These are phyloP conservation scores for Litchi chinensis DNA, from an alignment of 345 rosid species.

Conservation along the genomic window DNA sequence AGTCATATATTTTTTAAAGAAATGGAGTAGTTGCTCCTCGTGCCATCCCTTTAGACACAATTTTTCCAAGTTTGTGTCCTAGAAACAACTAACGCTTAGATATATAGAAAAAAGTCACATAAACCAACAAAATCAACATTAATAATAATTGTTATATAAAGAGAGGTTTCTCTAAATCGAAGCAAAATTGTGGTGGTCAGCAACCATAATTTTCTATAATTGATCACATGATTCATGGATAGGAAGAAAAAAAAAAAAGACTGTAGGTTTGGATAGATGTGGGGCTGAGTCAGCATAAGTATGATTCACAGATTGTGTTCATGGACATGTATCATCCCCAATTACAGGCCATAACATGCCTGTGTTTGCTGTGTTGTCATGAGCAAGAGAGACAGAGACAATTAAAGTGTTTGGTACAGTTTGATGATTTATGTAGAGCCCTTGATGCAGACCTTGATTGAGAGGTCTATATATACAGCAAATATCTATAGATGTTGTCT, in stretches of 20 bases:
- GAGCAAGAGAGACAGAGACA: not conserved
- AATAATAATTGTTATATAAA: not conserved
- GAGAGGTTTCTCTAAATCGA: not conserved
- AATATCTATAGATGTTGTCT: too few relatives aligned
- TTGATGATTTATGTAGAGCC: too few relatives aligned
- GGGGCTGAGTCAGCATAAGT: slow-evolving; percentile 26
- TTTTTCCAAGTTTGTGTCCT: not conserved
- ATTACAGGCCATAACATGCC: too few relatives aligned
- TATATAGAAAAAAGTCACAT: too few relatives aligned
- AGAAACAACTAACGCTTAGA: not conserved
- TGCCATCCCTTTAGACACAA: too few relatives aligned
- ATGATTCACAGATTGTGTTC: not conserved
- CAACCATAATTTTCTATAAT: not conserved
- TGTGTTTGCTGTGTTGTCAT: not conserved
- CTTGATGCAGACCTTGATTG: not conserved
- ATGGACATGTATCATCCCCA: not conserved
- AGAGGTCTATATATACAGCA: too few relatives aligned
- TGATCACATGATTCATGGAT: not conserved
- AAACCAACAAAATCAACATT: not conserved
- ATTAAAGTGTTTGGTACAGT: too few relatives aligned
- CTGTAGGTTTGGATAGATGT: slow-evolving; percentile 4
- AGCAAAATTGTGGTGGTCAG: not conserved
- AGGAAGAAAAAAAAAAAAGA: not conserved
- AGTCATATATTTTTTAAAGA: too few relatives aligned
- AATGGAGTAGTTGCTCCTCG: too few relatives aligned